Conservation (phyloP, 108 stramenopile species). For the Cyclotella cryptica region DNA sequence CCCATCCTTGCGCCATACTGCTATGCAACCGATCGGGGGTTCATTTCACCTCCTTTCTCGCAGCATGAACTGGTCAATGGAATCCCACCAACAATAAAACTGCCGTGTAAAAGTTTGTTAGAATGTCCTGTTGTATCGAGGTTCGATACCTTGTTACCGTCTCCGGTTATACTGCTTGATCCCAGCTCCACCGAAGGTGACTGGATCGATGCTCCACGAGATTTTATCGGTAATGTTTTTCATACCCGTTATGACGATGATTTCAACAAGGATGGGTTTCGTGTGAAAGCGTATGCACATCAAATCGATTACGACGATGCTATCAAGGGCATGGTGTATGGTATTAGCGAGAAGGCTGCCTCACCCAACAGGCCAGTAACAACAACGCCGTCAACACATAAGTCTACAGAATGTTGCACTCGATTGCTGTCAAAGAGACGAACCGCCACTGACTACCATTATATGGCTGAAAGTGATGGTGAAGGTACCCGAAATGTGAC, state of each 20-base stretch:
- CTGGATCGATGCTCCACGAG: constrained; percentile 44
- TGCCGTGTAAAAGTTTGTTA: constrained; percentile 41
- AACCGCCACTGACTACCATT: constrained; percentile 50
- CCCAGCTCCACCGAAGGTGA: constrained; percentile 31
- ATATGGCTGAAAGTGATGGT: constrained; percentile 54
- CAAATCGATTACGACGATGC: constrained; percentile 37
- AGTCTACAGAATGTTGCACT: constrained; percentile 36
- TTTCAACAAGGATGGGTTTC: constrained; percentile 45
- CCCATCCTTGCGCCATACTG: constrained; percentile 45
- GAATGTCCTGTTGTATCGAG: constrained; percentile 33
- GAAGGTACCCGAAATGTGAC: constrained; percentile 49
- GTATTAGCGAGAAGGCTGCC: constrained; percentile 46
- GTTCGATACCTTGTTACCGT: constrained; percentile 42
- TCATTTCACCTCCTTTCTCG: constrained; percentile 40
- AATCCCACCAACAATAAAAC: constrained; percentile 34
- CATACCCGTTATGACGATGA: constrained; percentile 31
- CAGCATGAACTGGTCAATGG: constrained; percentile 41
- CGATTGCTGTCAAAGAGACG: constrained; percentile 36
- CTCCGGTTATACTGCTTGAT: constrained; percentile 46
- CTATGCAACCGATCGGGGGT: constrained; percentile 36
- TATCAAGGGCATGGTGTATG: constrained; percentile 29
- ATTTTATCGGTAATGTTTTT: constrained; percentile 11
- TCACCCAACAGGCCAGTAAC: constrained; percentile 26
- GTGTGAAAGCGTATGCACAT: constrained; percentile 33
- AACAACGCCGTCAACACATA: constrained; percentile 30